Conservation (phyloP, 805 yeast species). For the Jamesozyma spencerorum region DNA sequence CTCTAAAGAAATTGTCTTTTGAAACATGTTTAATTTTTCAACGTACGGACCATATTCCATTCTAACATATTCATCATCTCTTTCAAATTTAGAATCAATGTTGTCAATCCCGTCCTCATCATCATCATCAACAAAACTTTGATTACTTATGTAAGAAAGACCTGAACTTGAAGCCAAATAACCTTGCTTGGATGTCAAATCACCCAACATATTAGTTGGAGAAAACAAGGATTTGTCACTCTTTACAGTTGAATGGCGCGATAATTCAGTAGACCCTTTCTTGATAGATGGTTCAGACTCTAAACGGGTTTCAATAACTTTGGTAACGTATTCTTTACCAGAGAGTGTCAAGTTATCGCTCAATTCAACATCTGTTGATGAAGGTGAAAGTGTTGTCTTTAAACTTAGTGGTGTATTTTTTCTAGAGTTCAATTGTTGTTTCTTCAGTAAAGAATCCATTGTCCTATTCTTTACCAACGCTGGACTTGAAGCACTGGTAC, state of each 20-base stretch:
- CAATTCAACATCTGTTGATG: conserved; percentile 21
- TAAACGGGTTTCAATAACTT: conserved; percentile 21
- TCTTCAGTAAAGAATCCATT: too few relatives aligned
- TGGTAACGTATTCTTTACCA: conserved; percentile 26
- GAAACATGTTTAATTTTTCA: conserved; percentile 41
- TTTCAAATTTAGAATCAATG: conserved; percentile 12
- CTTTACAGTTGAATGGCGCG: not conserved
- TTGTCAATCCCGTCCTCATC: conserved; percentile 32
- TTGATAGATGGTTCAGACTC: conserved; percentile 11
- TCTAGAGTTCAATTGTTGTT: conserved; percentile 1
- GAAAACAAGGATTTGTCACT: not conserved
- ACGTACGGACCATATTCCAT: conserved; percentile 33
- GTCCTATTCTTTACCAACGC: too few relatives aligned
- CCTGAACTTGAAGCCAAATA: conserved; percentile 7
- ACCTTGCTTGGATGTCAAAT: not conserved
- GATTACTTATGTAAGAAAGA: conserved; percentile 6
- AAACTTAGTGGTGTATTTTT: not conserved
- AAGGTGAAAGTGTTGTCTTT: conserved; percentile 12
- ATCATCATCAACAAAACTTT: conserved; percentile 31
- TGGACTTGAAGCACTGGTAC: too few relatives aligned
- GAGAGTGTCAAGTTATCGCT: conserved; percentile 26
- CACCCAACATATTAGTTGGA: not conserved
- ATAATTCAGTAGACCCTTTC: not conserved
- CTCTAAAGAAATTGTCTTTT: conserved; percentile 41
- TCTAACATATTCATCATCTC: conserved; percentile 24